Evolutionary conservation across 257 asterid genomes (phyloP), one percentile per base, ranked within the genome.

Genomic region (Nyctanthes arbortristis): DNA sequence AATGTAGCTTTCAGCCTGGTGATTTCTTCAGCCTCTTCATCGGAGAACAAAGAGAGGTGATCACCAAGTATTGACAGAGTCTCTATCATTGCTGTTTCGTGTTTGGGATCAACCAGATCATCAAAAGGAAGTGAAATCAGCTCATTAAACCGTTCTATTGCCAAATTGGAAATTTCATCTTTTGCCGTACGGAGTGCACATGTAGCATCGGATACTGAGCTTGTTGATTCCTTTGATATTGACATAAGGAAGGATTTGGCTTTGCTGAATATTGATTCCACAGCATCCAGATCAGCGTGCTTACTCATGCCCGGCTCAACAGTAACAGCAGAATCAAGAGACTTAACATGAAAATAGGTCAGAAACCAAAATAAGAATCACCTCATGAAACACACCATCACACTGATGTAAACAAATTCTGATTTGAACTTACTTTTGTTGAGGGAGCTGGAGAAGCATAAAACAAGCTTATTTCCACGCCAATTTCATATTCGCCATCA

Each of bases 61-160:
- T n/a, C n/a, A 54, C 28, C 18, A 25, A 67, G 55, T 25, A 67
- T 67, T 7, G 65, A 12, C 54, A 67, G 31, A 12, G 35, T 2
- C 63, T 69, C 56, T 28, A 34, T 10, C 73, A 69, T 39, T 24
- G 67, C 49, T n/a, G 67, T 22, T 57, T 39, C 61, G 39, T 39
- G n/a, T 13, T 69, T 5, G 9, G 34, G 45, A 35, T 39, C 12
- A 11, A 20, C 1, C 22, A 69, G 1, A 57, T 12, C 60, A 32
- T 39, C 49, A 5, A 39, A 47, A 39, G 73, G 73, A 9, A 16
- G 3, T 5, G 4, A 30, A 20, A 67, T 67, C 56, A 54, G 31
- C 10, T 67, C 28, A 0, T 24, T 12, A 12, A 11, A 5, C 16
- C 16, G 29, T 22, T 2, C 59, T 22, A 7, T 52, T 3, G 59